Evolutionary conservation across 2,329 filamentous ascomycete genomes (phyloP), one percentile per base, ranked within the genome.

Genomic region (Ascochyta viciae-villosae): DNA sequence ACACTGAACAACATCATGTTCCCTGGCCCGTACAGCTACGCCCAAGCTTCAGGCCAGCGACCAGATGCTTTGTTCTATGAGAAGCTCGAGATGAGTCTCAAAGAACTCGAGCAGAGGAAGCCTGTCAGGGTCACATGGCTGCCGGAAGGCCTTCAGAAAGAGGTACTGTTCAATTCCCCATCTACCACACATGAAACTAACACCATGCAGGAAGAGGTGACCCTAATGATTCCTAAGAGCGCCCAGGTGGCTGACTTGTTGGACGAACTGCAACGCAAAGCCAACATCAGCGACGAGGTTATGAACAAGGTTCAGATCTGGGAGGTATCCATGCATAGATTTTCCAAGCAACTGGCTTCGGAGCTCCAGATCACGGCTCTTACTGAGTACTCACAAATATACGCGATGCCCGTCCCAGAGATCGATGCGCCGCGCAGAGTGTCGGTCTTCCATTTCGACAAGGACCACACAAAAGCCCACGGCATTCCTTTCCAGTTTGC

Each of bases 101-200:
- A 91, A 23, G 96, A 99, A 75, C 83, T 96, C 39, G 95, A 99
- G 71, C 95, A 91, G 53, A 95, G 96, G 81, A 97, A 96, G 80
- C 86, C 81, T 54, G 80, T 98, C 61, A 94, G 91, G 74, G 79
- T 99, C 43, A 90, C 83, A 1, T 94, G 90, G 87, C 81, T 99
- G 41, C 90, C 89, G 37, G 95, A 99, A 61, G 95, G 95, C 39
- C 89, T 98, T 60, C 87, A 87, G 10, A 98, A 97, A 80, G 93
- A 96, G 79, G 90, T 91, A 77, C 75, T 83, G 55, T 72, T 15
- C 13, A 12, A 22, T 13, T 4, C 19, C 2, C 6, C 13, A 4
- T 22, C 8, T 2, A n/a, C 44, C 27, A 7, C 10, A 1, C 5
- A 19, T 6, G 26, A 27, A 27, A 40, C 66, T 68, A 54, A 68